Evolutionary conservation across 2,329 filamentous ascomycete genomes (phyloP), one percentile per base, ranked within the genome.

Genomic region (Clonostachys rosea): DNA sequence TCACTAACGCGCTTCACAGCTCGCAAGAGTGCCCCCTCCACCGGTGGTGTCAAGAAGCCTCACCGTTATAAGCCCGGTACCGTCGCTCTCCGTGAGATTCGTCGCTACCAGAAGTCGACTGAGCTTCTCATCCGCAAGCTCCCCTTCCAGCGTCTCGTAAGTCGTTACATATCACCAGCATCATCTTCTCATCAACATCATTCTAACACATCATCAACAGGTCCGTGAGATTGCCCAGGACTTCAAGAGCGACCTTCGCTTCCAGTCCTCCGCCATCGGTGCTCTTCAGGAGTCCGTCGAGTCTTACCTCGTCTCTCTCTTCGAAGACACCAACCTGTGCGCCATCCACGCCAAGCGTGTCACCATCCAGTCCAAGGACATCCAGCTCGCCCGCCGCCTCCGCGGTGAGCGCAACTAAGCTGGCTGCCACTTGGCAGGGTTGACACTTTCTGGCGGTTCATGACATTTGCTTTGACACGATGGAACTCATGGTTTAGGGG

Each of bases 341-440:
- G 92, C 94, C 66, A 96, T 97, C 72, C 94, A 97, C 76, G 92
- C 94, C 75, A 97, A 97, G 85, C 91, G 94, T 78, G 94, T 97
- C 66, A 97, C 92, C 65, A 97, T 97, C 74, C 92, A 92, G 74
- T 86, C 85, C 57, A 96, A 96, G 81, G 92, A 96, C 63, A 96
- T 97, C 68, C 92, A 97, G 76, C 84, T 97, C 44, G 91, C 92
- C 64, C 88, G 94, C 60, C 89, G 94, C 65, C 89, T 99, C 66
- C 89, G 94, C 64, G 94, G 94, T 58, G 91, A 94, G 79, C 87
- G 89, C 71, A 91, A 89, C 79, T 92, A 83, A 82, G 71, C 52
- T 50, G 24, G 9, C 10, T 11, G 20, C 36, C 36, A 30, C 11
- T 35, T 48, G 40, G 34, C 35, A 40, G 36, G 50, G 43, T 46